Evolutionary conservation across 176 grass and related monocot species (phyloP).

Genomic region (Oryza australiensis): DNA sequence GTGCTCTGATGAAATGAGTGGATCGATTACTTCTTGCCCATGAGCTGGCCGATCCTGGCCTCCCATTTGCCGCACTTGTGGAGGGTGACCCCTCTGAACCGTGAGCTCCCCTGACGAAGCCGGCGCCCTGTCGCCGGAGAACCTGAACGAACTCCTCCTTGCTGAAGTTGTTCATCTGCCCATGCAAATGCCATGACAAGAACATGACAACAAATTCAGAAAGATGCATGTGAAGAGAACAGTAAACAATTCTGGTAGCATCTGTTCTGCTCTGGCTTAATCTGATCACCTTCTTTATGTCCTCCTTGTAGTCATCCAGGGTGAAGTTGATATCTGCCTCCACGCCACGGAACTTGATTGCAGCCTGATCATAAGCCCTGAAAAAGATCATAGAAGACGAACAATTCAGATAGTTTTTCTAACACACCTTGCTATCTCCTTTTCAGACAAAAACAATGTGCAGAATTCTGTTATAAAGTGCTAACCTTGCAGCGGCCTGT

Average conservation of each 20-base stretch:
- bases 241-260: slow-evolving; percentile 9
- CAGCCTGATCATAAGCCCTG: slow-evolving; percentile 66
- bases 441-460: neutral
- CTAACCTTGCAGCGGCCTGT: slow-evolving; percentile 59
- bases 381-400: neutral
- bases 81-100: slow-evolving; percentile 64
- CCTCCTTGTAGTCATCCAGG: slow-evolving; percentile 52
- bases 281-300: slow-evolving; percentile 53
- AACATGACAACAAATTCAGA: neutral
- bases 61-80: slow-evolving; percentile 90
- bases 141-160: slow-evolving; percentile 80
- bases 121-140: slow-evolving; percentile 62
- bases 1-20: neutral
- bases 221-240: neutral
- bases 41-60: slow-evolving; percentile 62
- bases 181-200: slow-evolving; percentile 15
- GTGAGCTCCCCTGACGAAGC: slow-evolving; percentile 62
- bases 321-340: slow-evolving; percentile 64
- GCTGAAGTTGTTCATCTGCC: slow-evolving; percentile 59
- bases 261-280: neutral
- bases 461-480: neutral
- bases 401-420: neutral
- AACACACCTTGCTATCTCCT: neutral
- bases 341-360: slow-evolving; percentile 65
- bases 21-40: slow-evolving; percentile 68